Evolutionary conservation across 257 asterid species (phyloP), one percentile per base, ranked within the genome.

Genomic region (Gentiana dahurica): DNA sequence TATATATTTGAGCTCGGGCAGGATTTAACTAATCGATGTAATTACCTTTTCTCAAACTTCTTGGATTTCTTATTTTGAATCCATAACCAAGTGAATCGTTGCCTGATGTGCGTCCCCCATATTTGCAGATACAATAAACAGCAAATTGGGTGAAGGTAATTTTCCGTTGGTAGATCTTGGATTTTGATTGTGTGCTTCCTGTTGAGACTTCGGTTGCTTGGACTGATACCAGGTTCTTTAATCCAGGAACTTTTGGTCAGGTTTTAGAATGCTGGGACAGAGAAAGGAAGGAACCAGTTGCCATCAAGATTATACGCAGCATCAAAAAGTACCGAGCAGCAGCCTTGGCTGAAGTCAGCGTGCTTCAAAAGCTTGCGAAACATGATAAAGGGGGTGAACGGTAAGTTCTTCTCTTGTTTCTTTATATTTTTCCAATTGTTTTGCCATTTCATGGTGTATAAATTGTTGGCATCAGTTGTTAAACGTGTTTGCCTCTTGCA

Each of bases 1-100:
- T 91, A 81, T 81, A 66, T 78, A 70, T 91, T 87, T 84, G 90
- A 83, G 87, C 90, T 83, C 71, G 98, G 98, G 78, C 96, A 91
- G 49, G 81, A 91, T 87, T 74, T 91, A 73, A 91, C 98, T 35
- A 63, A 89, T 57, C 94, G 98, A 85, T 91, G 98, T 91, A 91
- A 90, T 70, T 71, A 82, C 81, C 52, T 73, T 63, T 71, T 66
- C 59, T 82, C 58, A 57, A 57, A 1, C 6, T 15, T 15, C 51
- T 3, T 79, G 36, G 38, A 36, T 58, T 65, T 48, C 8, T 56
- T 36, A 60, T 62, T 68, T 38, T n/a, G 6, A 43, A 54, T 46
- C 12, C 35, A 41, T 61, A 58, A 44, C n/a, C 8, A n/a, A 12
- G 5, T 48, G 8, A 43, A 45, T 2, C 3, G 15, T 15, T 44